Evolutionary conservation across 768 basidiomycete genomes (phyloP).

Genomic region (Ramaria rubella): DNA sequence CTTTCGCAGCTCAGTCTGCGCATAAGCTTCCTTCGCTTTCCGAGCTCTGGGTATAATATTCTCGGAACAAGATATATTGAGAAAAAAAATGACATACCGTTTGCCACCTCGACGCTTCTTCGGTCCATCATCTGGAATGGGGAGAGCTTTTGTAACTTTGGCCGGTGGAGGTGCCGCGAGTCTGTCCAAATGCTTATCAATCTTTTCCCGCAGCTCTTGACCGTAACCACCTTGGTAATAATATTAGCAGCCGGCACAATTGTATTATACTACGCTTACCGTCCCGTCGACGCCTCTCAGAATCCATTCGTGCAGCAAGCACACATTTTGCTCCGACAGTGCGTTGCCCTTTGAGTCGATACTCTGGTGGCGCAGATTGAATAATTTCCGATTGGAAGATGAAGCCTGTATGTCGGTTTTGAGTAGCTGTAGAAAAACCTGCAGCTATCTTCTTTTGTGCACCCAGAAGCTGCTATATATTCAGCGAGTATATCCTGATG

Average conservation of each 20-base stretch:
- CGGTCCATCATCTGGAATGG: slow-evolving; percentile 90
- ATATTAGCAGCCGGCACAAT: neutral
- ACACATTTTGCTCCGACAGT: slow-evolving; percentile 91
- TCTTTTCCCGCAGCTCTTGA: slow-evolving; percentile 68
- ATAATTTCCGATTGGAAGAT: slow-evolving; percentile 92
- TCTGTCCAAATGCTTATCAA: slow-evolving; percentile 89
- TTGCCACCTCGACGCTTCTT: slow-evolving; percentile 96
- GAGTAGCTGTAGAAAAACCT: slow-evolving; percentile 83
- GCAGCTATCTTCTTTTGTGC: slow-evolving; percentile 89
- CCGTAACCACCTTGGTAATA: slow-evolving; percentile 64
- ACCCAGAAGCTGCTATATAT: slow-evolving; percentile 66
- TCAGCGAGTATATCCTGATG: neutral
- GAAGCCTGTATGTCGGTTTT: slow-evolving; percentile 92
- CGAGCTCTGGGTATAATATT: slow-evolving; percentile 61
- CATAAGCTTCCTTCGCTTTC: slow-evolving; percentile 97
- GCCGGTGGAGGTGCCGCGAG: slow-evolving; percentile 90
- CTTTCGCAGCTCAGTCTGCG: slow-evolving; percentile 93
- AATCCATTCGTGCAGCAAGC: slow-evolving; percentile 87
- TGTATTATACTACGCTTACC: slow-evolving; percentile 40
- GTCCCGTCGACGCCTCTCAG: slow-evolving; percentile 77
- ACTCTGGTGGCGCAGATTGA: slow-evolving; percentile 78
- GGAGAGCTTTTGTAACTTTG: slow-evolving; percentile 89
- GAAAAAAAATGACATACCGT: slow-evolving; percentile 40
- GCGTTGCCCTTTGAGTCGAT: slow-evolving; percentile 85
- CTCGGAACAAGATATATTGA: slow-evolving; percentile 4